phyloP scores from a whole-genome alignment of 331 rosid genomes.

The Rosa hybrid region DNA sequence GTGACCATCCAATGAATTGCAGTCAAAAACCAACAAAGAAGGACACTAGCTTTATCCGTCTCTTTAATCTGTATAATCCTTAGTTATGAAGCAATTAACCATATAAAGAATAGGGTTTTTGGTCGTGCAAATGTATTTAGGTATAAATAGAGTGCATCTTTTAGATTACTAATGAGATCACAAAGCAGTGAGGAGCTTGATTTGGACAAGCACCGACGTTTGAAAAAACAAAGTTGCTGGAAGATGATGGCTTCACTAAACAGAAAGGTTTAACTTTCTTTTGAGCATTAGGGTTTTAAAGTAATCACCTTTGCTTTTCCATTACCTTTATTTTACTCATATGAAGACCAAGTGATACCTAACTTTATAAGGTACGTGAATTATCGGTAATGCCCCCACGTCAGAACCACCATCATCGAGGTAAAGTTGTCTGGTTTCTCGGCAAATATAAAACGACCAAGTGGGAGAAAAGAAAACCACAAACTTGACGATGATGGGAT shows the following conservation, averaged over 20 bases:
- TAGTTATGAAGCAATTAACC: background rate
- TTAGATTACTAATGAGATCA: background rate
- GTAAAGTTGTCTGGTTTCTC: background rate
- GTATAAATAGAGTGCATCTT: slow-evolving; percentile 29
- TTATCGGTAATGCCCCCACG: slow-evolving; percentile 26
- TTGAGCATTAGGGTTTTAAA: slow-evolving; percentile 24
- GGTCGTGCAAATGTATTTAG: slow-evolving; percentile 13
- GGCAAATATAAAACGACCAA: slow-evolving; percentile 12
- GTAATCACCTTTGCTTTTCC: slow-evolving; percentile 28
- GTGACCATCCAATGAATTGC: background rate
- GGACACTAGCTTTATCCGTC: background rate
- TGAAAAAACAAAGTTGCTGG: slow-evolving; percentile 35
- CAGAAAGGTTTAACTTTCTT: slow-evolving; percentile 42
- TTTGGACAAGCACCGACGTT: slow-evolving; percentile 56
- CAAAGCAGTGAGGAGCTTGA: slow-evolving; percentile 46
- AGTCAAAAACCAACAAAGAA: slow-evolving; percentile 7
- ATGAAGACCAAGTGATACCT: slow-evolving; percentile 29
- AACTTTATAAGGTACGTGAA: slow-evolving; percentile 34
- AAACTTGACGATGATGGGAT: background rate
- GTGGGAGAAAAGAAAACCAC: slow-evolving; percentile 13
- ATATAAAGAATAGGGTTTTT: background rate
- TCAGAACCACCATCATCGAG: slow-evolving; percentile 16
- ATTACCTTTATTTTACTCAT: slow-evolving; percentile 4
- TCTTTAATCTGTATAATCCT: background rate
- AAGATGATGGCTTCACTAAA: slow-evolving; percentile 31